Evolutionary conservation across 208 protist genomes (phyloP).

Genomic region (Crithidia mellificae): DNA sequence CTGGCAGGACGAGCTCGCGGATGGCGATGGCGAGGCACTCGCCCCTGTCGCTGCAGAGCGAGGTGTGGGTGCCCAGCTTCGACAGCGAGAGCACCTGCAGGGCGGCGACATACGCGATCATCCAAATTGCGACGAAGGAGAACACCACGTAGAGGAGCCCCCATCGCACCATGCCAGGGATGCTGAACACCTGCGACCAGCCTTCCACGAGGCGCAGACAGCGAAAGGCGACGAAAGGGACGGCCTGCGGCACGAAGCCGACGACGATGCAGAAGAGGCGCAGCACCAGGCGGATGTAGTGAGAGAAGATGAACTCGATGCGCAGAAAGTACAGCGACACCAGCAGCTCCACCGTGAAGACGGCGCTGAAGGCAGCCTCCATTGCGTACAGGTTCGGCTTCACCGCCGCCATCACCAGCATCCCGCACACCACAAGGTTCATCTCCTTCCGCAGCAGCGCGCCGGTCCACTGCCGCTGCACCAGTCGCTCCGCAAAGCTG

Average conservation of each 20-base stretch:
- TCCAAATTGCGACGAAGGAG: constrained; percentile 64
- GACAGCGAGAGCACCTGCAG: constrained; percentile 41
- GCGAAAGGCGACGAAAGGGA: constrained; percentile 66
- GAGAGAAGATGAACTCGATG: constrained; percentile 64
- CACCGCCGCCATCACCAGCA: constrained; percentile 60
- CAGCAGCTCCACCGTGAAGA: constrained; percentile 61
- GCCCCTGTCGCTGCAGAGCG: constrained; percentile 38
- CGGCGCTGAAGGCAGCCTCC: constrained; percentile 58
- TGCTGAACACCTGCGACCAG: constrained; percentile 66
- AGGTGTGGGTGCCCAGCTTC: not conserved
- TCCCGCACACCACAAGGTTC: constrained; percentile 51
- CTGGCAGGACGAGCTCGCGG: constrained; percentile 62
- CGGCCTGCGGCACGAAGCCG: constrained; percentile 56
- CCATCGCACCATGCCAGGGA: constrained; percentile 74
- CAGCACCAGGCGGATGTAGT: constrained; percentile 57
- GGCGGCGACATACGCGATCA: constrained; percentile 72
- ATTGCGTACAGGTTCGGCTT: constrained; percentile 68
- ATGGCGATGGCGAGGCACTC: constrained; percentile 61
- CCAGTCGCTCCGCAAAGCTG: constrained; percentile 43
- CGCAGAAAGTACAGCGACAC: constrained; percentile 63
- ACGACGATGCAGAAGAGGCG: constrained; percentile 66
- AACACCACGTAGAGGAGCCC: constrained; percentile 55
- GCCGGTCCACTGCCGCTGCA: constrained; percentile 72
- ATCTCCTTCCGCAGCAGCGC: constrained; percentile 53
- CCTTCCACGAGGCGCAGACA: constrained; percentile 69